phyloP scores from a whole-genome alignment of 1,284 basidiomycete genomes.

The Marasmius tenuissimus region DNA sequence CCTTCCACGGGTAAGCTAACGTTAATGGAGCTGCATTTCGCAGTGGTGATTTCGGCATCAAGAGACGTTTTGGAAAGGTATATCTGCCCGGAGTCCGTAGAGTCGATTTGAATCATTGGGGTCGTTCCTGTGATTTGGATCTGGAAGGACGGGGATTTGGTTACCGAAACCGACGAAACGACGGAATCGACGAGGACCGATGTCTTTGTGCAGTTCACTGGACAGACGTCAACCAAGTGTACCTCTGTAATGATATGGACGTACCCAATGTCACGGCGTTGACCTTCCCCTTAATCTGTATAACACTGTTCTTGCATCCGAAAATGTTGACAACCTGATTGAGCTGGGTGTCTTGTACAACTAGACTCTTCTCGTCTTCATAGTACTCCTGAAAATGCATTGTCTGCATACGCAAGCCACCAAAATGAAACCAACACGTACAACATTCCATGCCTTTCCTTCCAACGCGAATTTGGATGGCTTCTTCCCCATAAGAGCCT shows the following conservation, averaged over 20 bases:
- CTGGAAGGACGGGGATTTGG: constrained; percentile 90
- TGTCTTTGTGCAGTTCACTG: constrained; percentile 90
- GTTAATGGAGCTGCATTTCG: constrained; percentile 95
- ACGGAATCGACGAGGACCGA: constrained; percentile 90
- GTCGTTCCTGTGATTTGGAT: constrained; percentile 89
- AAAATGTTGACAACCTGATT: constrained; percentile 90
- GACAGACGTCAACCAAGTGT: constrained; percentile 4
- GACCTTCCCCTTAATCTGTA: constrained; percentile 91
- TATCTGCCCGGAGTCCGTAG: constrained; percentile 93
- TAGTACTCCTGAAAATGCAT: constrained; percentile 80
- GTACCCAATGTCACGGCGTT: constrained; percentile 91
- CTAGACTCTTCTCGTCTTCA: constrained; percentile 78
- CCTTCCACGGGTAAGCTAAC: constrained; percentile 85
- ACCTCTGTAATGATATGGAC: constrained; percentile 26
- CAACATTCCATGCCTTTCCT: constrained; percentile 93
- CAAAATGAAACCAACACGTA: constrained; percentile 38
- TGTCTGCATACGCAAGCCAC: background rate
- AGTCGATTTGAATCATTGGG: constrained; percentile 93
- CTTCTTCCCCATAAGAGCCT: constrained; percentile 82
- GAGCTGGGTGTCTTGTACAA: constrained; percentile 79
- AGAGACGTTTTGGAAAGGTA: constrained; percentile 88
- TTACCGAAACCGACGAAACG: constrained; percentile 87
- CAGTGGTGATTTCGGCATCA: constrained; percentile 85
- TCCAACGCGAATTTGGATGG: constrained; percentile 90
- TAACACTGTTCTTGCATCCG: constrained; percentile 87